A percentile compares a stretch with the other conserved stretches of the same genome.
Evolutionary conservation across 1,284 basidiomycete species (phyloP).

Genomic region (Sanghuangporus sanghuang): DNA sequence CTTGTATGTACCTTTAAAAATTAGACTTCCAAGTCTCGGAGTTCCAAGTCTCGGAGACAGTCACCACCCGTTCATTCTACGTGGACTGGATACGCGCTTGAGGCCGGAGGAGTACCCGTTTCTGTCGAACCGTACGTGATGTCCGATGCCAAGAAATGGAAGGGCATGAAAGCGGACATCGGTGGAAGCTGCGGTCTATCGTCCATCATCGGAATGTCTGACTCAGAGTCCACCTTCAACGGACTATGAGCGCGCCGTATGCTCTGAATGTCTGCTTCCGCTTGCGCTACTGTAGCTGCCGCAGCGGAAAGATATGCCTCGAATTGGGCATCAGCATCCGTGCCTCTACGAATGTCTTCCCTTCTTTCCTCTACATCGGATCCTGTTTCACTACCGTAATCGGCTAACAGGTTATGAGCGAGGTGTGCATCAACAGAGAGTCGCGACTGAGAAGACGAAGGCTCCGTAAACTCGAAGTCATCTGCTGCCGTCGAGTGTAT

Average conservation of each 20-base stretch:
- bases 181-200: neutral
- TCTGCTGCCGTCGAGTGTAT: neutral
- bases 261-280: neutral
- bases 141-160: neutral
- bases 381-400: constrained; percentile 5
- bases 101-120: neutral
- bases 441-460: constrained; percentile 13
- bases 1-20: neutral
- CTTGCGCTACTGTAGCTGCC: neutral
- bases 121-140: neutral
- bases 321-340: neutral
- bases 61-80: neutral
- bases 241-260: neutral
- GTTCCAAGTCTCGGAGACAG: neutral
- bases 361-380: neutral
- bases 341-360: neutral
- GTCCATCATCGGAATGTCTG: neutral
- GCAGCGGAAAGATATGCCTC: neutral
- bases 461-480: constrained; percentile 3
- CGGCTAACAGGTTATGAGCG: neutral
- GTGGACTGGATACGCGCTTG: neutral
- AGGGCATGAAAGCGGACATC: neutral
- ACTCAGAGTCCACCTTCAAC: neutral
- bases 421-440: constrained; percentile 4
- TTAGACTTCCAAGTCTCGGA: neutral